Percentiles rank a stretch among this genome's conserved stretches.
phyloP scores from a whole-genome alignment of 2,329 filamentous ascomycete genomes.

The Trichoderma endophyticum region DNA sequence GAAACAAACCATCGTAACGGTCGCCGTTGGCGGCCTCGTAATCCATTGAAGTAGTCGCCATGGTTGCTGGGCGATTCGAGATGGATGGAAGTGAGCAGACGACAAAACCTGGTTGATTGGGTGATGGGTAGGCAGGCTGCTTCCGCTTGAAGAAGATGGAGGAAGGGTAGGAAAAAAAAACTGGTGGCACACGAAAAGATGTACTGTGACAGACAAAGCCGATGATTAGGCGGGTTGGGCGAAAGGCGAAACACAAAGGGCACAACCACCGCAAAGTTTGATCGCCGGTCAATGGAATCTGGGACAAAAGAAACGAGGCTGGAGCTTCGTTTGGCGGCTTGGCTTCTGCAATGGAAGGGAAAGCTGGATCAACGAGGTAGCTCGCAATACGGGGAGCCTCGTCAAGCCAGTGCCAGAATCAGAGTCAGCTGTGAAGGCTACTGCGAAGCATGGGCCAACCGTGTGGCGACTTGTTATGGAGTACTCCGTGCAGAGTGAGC shows the following conservation, averaged over 20 bases:
- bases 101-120: neutral
- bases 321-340: neutral
- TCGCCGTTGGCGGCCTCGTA: slow-evolving; percentile 67
- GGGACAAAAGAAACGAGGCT: neutral
- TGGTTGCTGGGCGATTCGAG: slow-evolving; percentile 31
- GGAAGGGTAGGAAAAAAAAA: slow-evolving; percentile 18
- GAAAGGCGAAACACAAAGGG: slow-evolving; percentile 16
- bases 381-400: neutral
- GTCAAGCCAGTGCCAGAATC: neutral
- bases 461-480: slow-evolving; percentile 3
- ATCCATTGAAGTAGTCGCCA: slow-evolving; percentile 67
- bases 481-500: neutral
- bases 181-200: slow-evolving; percentile 15
- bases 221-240: slow-evolving; percentile 27
- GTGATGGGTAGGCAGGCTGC: slow-evolving; percentile 14
- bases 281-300: neutral
- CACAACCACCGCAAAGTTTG: neutral
- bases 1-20: slow-evolving; percentile 60
- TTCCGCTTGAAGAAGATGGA: slow-evolving; percentile 5
- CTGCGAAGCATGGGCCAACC: slow-evolving; percentile 6
- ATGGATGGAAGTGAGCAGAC: slow-evolving; percentile 17
- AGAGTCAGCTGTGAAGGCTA: slow-evolving; percentile 11
- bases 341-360: neutral
- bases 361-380: neutral
- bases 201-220: slow-evolving; percentile 25